A percentile compares a stretch with the other conserved stretches of the same genome.
phyloP scores from a whole-genome alignment of 1,284 basidiomycete genomes.

The Trichosporon sp. region DNA sequence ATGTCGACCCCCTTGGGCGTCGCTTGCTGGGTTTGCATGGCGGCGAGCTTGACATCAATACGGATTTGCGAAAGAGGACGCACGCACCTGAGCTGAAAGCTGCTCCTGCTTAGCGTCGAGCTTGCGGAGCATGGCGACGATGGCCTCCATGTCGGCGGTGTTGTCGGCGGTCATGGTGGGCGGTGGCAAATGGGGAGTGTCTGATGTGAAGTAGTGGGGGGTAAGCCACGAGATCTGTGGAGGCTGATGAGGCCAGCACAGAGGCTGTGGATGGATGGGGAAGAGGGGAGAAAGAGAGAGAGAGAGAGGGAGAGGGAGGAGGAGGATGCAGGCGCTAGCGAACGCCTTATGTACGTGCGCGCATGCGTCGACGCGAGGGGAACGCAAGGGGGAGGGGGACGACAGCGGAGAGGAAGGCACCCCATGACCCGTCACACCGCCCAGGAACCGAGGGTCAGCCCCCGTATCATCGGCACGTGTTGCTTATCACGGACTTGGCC shows the following conservation, averaged over 20 bases:
- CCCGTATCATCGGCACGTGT: constrained; percentile 7
- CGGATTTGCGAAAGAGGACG: background rate
- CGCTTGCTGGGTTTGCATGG: constrained; percentile 1
- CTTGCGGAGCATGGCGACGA: constrained; percentile 34
- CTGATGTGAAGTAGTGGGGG: background rate
- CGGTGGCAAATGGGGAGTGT: background rate
- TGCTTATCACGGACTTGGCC: constrained; percentile 4
- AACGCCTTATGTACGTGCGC: background rate
- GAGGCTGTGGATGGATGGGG: background rate
- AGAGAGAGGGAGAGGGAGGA: background rate
- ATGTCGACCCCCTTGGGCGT: background rate
- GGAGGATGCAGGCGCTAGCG: background rate
- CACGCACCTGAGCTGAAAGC: constrained; percentile 33
- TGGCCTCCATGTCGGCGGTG: constrained; percentile 28
- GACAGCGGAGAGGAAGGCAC: background rate
- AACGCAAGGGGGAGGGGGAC: background rate
- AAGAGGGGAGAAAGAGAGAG: background rate
- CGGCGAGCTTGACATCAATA: constrained; percentile 10
- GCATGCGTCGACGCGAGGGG: background rate
- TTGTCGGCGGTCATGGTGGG: constrained; percentile 5
- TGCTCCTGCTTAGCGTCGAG: constrained; percentile 37
- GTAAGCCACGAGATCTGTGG: background rate
- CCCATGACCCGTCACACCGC: background rate
- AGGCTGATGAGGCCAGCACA: background rate
- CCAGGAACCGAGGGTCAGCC: background rate